Conservation (phyloP, 2,329 filamentous ascomycete species). For the Fonsecaea monophora region DNA sequence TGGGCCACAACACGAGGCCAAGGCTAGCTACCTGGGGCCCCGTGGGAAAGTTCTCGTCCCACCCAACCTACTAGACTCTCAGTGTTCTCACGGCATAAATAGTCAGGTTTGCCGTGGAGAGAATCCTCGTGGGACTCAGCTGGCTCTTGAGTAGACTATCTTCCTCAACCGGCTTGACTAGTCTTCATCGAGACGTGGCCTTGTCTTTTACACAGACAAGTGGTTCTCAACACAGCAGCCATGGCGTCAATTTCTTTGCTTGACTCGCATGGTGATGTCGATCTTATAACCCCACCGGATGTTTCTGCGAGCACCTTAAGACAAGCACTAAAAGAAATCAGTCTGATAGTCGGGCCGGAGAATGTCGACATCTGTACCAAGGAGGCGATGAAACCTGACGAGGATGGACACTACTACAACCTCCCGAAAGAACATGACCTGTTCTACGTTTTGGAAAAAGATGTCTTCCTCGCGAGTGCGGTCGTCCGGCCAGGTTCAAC, state of each 20-base stretch:
- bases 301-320: constrained; percentile 7
- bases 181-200: not conserved
- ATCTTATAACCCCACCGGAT: constrained; percentile 15
- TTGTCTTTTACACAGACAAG: not conserved
- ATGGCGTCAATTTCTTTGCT: constrained; percentile 8
- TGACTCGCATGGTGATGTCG: not conserved
- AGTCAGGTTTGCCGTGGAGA: not conserved
- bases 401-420: constrained; percentile 21
- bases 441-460: constrained; percentile 24
- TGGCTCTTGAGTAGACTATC: not conserved
- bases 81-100: not conserved
- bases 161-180: not conserved
- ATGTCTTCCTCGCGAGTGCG: constrained; percentile 14
- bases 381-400: constrained; percentile 15
- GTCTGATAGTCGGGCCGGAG: constrained; percentile 10
- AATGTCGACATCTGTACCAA: constrained; percentile 18
- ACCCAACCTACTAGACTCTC: not conserved
- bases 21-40: not conserved
- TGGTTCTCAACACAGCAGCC: not conserved
- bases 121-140: not conserved
- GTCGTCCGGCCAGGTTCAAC: constrained; percentile 38
- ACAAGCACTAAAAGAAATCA: constrained; percentile 6
- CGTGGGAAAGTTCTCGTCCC: not conserved
- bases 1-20: not conserved
- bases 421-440: constrained; percentile 21